Evolutionary conservation across 169 alveolate species (phyloP).

Genomic region (Plasmodium falciparum): DNA sequence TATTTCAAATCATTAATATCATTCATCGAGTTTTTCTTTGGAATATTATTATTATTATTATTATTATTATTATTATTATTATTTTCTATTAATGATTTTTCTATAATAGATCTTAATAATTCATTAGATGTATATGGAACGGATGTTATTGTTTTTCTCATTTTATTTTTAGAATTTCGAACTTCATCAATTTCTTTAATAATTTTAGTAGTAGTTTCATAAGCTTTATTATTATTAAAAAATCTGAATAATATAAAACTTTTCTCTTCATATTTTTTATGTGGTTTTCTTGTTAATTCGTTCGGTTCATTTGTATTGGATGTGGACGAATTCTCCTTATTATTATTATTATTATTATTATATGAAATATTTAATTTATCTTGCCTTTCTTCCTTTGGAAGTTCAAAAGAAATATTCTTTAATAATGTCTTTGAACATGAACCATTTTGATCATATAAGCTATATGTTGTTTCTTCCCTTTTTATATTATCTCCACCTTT

Average conservation of each 20-base stretch:
- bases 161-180: conserved; percentile 57
- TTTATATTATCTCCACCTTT: neutral
- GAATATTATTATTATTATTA: conserved; percentile 11
- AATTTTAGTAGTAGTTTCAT: conserved; percentile 72
- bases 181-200: conserved; percentile 73
- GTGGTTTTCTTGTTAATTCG: conserved; percentile 22
- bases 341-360: neutral
- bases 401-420: conserved; percentile 20
- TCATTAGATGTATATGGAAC: conserved; percentile 74
- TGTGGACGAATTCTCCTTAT: neutral
- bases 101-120: conserved; percentile 58
- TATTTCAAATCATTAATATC: conserved; percentile 42
- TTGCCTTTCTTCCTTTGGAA: neutral
- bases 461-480: conserved; percentile 20
- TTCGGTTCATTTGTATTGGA: conserved; percentile 4
- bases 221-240: conserved; percentile 73
- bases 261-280: conserved; percentile 71
- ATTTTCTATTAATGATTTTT: conserved; percentile 42
- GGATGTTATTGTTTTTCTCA: conserved; percentile 64
- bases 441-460: neutral
- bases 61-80: conserved; percentile 23
- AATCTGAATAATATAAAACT: conserved; percentile 58
- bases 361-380: neutral
- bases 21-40: neutral
- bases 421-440: neutral